phyloP scores from a whole-genome alignment of 2,329 filamentous ascomycete genomes.

The Sclerotinia spermophila region DNA sequence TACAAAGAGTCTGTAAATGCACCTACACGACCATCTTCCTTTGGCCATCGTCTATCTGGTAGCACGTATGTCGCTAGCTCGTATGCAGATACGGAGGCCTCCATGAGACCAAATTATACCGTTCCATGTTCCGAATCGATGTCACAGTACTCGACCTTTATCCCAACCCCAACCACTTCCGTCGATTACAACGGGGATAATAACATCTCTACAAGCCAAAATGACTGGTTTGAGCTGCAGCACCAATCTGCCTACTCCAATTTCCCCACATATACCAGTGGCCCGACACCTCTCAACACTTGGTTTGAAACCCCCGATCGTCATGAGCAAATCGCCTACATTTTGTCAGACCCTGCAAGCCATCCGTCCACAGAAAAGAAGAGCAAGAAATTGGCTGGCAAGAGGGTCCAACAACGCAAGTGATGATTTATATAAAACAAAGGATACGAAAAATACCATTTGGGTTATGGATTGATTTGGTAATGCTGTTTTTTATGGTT shows the following conservation, averaged over 20 bases:
- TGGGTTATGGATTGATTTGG: not conserved
- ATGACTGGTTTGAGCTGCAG: not conserved
- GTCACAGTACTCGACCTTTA: not conserved
- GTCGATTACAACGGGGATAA: not conserved
- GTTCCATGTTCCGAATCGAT: not conserved
- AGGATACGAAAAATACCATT: not conserved
- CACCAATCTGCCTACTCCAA: not conserved
- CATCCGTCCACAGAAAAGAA: not conserved
- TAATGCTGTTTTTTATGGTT: not conserved
- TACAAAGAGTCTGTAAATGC: not conserved
- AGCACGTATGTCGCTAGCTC: not conserved
- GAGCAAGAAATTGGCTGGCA: not conserved
- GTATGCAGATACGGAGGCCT: not conserved
- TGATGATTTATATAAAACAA: not conserved
- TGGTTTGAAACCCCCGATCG: not conserved
- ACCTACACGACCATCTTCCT: not conserved
- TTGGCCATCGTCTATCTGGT: not conserved
- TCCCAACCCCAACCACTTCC: not conserved
- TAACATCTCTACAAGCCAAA: not conserved
- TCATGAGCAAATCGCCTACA: slow-evolving; percentile 2
- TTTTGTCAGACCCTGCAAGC: not conserved
- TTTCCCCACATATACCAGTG: not conserved
- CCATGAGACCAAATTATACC: not conserved
- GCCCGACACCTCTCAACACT: not conserved
- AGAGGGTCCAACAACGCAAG: not conserved